These are phyloP conservation scores for Acephala macrosclerotiorum DNA, from an alignment of 2,329 filamentous ascomycete species.

Conservation along the genomic window DNA sequence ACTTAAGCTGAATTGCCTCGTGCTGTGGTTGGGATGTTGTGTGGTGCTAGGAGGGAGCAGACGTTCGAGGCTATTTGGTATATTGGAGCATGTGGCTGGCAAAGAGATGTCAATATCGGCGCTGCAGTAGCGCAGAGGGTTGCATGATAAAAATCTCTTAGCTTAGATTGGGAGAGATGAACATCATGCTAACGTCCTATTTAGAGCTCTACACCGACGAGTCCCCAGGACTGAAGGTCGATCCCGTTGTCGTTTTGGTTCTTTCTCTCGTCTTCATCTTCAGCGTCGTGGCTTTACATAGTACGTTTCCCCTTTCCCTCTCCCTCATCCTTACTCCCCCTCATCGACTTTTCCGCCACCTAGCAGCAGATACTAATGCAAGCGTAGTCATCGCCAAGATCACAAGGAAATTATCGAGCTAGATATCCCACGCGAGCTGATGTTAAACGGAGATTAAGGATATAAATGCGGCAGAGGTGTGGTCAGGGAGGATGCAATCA, in stretches of 20 bases:
- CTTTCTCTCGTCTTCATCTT: slow-evolving; percentile 98
- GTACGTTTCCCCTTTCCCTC: slow-evolving; percentile 61
- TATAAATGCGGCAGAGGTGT: not conserved
- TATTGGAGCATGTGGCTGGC: not conserved
- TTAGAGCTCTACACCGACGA: slow-evolving; percentile 96
- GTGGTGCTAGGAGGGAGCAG: not conserved
- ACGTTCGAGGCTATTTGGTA: not conserved
- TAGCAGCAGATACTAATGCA: not conserved
- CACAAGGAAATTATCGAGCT: slow-evolving; percentile 79
- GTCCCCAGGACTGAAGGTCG: slow-evolving; percentile 95
- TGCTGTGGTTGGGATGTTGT: not conserved
- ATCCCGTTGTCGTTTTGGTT: slow-evolving; percentile 96
- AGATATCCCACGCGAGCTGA: slow-evolving; percentile 15
- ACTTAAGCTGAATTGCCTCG: not conserved
- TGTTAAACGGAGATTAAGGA: not conserved
- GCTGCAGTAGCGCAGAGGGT: not conserved
- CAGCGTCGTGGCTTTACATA: slow-evolving; percentile 95
- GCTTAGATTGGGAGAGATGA: not conserved
- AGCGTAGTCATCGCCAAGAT: slow-evolving; percentile 89
- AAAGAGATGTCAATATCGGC: not conserved
- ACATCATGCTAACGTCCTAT: not conserved
- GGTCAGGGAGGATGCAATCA: not conserved
- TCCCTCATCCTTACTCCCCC: not conserved
- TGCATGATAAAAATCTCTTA: not conserved
- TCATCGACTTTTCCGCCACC: slow-evolving; percentile 8